A percentile compares a stretch with the other conserved stretches of the same genome.
Conservation (phyloP, 2,329 filamentous ascomycete genomes). For the Fonsecaea multimorphosa region DNA sequence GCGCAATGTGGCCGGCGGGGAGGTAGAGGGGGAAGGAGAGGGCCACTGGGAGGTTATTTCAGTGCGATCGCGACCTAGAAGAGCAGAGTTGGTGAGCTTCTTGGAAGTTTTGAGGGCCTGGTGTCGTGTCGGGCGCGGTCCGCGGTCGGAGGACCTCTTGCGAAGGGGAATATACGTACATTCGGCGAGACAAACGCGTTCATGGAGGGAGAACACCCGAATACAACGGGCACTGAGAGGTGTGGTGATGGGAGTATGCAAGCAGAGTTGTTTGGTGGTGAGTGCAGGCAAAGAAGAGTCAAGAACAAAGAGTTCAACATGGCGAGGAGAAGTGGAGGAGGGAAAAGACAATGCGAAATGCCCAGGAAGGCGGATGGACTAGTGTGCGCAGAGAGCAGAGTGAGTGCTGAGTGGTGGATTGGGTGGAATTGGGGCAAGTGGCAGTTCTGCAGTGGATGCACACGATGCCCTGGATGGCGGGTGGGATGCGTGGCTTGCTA, state of each 20-base stretch:
- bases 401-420: conserved; percentile 16
- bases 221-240: conserved; percentile 18
- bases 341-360: conserved; percentile 29
- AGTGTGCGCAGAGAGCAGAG: conserved; percentile 13
- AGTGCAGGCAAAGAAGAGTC: conserved; percentile 7
- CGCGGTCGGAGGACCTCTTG: conserved; percentile 21
- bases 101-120: conserved; percentile 17
- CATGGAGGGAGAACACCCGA: conserved; percentile 20
- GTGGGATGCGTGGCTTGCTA: conserved; percentile 18
- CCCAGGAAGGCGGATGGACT: conserved; percentile 18
- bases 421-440: conserved; percentile 10
- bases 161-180: conserved; percentile 32
- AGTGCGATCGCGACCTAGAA: conserved; percentile 22
- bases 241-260: conserved; percentile 16
- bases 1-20: conserved; percentile 8
- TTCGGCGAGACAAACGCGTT: conserved; percentile 32
- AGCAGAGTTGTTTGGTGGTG: conserved; percentile 22
- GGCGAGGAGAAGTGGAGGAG: conserved; percentile 26
- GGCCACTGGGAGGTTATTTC: conserved; percentile 10
- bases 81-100: conserved; percentile 15
- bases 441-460: conserved; percentile 17
- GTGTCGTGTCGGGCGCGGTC: conserved; percentile 18
- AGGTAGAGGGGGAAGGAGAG: conserved; percentile 8
- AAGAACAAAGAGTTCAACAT: conserved; percentile 31
- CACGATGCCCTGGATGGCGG: conserved; percentile 18